Evolutionary conservation across 495 filamentous ascomycete genomes (phyloP), one percentile per base, ranked within the genome.

Genomic region (Pyronema domesticum): DNA sequence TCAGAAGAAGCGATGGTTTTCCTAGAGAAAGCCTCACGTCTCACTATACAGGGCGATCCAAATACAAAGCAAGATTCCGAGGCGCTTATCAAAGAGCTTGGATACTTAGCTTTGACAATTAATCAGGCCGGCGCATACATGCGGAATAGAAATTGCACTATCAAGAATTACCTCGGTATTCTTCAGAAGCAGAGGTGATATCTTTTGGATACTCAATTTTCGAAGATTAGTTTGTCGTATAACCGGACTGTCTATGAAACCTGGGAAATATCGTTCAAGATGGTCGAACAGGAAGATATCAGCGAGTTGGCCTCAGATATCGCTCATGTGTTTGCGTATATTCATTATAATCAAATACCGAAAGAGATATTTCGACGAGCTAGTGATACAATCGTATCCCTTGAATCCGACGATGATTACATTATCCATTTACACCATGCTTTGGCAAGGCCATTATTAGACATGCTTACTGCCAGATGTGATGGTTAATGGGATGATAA

Each of bases 1-100:
- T 18, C 55, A 23, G 52, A 60, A 6, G 67, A 68, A 14, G 64
- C 67, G 11, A 54, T 61, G 7, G 19, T 3, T 0, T 18, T 58
- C 18, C 23, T 58, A 14, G 37, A 55, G 10, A 52, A 56, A 15
- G 36, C 30, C 6, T 5, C 55, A 44, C 36, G 15, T 40, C 14
- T 11, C n/a, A 37, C 46, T 2, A 23, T 3, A 11, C 15, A n/a
- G n/a, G n/a, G 30, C 14, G 18, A 49, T n/a, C 8, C 8, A 13
- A 37, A 14, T n/a, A 35, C 11, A 2, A 15, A n/a, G 46, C 8
- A 9, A 7, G 34, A 46, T 17, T 52, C 56, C 9, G 14, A 19
- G 7, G 17, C n/a, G 17, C 40, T 60, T 11, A 40, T 42, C 9
- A 10, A 58, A 37, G 42, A 42, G 37, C 9, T 60, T 19, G 51